Evolutionary conservation across 2,329 filamentous ascomycete species (phyloP), one percentile per base, ranked within the genome.

Genomic region (Hyphodiscus sp.): DNA sequence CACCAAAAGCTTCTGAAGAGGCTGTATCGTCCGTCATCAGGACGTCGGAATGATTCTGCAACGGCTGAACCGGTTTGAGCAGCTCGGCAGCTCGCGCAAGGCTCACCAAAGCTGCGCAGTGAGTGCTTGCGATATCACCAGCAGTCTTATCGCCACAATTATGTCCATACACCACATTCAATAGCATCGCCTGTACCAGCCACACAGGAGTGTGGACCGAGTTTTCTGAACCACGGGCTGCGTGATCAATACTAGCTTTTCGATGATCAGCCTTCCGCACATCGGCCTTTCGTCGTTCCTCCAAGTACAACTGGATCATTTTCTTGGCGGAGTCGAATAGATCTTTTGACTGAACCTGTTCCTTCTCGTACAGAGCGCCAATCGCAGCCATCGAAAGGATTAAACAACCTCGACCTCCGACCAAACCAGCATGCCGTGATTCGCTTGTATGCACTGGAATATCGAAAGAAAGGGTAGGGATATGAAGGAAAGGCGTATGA

Each of bases 101-200:
- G 68, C 90, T 95, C 50, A 96, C 90, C 43, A 99, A 75, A 19
- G 91, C 89, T 8, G 91, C 89, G 67, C 89, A 95, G 68, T 97
- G 92, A 1, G 89, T 96, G 58, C 87, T 91, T 1, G 92, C 92
- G 65, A 95, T 95, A 67, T 96, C 91, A 56, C 89, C 90, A 20
- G 90, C 87, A 51, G 84, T 86, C 73, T 95, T 92, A 68, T 97
- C 92, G 41, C 89, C 90, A 68, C 91, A 95, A 61, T 95, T 95
- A 69, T 96, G 89, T 15, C 92, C 92, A 67, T 96, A 97, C 16
- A 96, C 88, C 41, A 97, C 89, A 67, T 96, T 97, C 49, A 99
- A 78, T 9, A 97, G 76, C 92, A 97, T 97, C 0, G 92, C 90
- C 70, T 97, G 94, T 16, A 97, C 91, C 23, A 99, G 78, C 91